Percentiles rank a stretch among this genome's conserved stretches.
Evolutionary conservation across 2,329 filamentous ascomycete genomes (phyloP).

Genomic region (Paraconiothyrium brasiliense): DNA sequence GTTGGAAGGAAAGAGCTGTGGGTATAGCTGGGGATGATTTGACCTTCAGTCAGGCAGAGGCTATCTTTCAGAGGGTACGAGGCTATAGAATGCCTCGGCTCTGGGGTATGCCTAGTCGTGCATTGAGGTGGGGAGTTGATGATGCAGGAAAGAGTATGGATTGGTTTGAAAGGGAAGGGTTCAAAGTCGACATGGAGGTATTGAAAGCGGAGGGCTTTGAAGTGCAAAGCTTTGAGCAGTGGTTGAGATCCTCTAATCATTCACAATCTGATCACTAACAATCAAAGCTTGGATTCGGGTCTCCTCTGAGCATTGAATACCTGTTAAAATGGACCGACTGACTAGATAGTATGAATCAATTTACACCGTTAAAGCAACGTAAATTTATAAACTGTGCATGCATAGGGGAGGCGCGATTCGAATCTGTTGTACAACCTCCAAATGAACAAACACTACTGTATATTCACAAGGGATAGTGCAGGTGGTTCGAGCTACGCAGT

Average conservation of each 20-base stretch:
- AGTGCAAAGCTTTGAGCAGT: background rate
- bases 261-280: background rate
- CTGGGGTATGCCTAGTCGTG: constrained; percentile 1
- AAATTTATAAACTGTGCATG: too few relatives aligned
- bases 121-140: constrained; percentile 1
- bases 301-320: background rate
- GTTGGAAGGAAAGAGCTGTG: background rate
- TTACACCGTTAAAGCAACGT: too few relatives aligned
- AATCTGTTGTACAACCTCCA: too few relatives aligned
- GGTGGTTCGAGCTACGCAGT: too few relatives aligned
- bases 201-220: background rate
- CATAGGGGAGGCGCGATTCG: too few relatives aligned
- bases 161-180: background rate
- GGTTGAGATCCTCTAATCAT: background rate
- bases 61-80: background rate
- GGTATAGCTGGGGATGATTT: background rate
- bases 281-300: background rate
- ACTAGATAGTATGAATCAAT: too few relatives aligned
- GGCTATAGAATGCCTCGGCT: background rate
- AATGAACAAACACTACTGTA: too few relatives aligned
- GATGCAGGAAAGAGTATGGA: constrained; percentile 3
- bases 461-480: too few relatives aligned
- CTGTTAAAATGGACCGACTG: too few relatives aligned
- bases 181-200: background rate
- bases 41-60: background rate